Percentiles rank a stretch among this genome's conserved stretches.
phyloP scores from a whole-genome alignment of 1,284 basidiomycete species.

The Cryptococcus floricola region DNA sequence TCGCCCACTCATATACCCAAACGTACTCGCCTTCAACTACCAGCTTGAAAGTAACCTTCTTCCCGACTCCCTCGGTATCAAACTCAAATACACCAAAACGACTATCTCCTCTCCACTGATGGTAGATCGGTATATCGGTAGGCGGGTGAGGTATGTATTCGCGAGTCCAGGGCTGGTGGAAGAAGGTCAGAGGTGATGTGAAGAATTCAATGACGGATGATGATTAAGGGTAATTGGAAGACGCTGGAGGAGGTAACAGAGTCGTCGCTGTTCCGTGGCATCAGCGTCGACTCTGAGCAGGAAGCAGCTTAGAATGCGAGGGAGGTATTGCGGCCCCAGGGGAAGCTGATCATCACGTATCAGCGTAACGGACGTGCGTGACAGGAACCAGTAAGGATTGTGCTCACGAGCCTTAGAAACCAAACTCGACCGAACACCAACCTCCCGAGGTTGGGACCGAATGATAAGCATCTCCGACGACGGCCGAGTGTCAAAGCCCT shows the following conservation, averaged over 20 bases:
- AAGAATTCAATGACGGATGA: constrained; percentile 15
- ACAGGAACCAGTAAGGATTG: not conserved
- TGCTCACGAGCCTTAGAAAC: constrained; percentile 6
- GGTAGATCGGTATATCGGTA: constrained; percentile 10
- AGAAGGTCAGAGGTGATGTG: constrained; percentile 13
- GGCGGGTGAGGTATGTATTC: constrained; percentile 10
- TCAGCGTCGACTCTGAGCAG: not conserved
- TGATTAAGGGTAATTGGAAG: not conserved
- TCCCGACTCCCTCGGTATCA: constrained; percentile 1
- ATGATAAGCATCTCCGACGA: too few relatives aligned
- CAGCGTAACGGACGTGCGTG: not conserved
- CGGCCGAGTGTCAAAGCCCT: too few relatives aligned
- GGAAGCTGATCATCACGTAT: constrained; percentile 2
- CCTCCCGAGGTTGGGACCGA: too few relatives aligned
- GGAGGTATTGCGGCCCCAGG: constrained; percentile 3
- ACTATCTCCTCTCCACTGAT: constrained; percentile 10
- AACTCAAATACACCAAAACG: constrained; percentile 15
- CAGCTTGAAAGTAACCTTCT: constrained; percentile 5
- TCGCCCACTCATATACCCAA: constrained; percentile 8
- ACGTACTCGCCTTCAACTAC: constrained; percentile 10
- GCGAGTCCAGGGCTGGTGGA: constrained; percentile 9
- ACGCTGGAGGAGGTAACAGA: constrained; percentile 7
- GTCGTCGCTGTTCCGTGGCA: constrained; percentile 2
- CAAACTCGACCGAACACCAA: too few relatives aligned
- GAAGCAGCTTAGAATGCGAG: constrained; percentile 2